phyloP scores from a whole-genome alignment of 108 stramenopile genomes.

The Mediolabrus comicus region DNA sequence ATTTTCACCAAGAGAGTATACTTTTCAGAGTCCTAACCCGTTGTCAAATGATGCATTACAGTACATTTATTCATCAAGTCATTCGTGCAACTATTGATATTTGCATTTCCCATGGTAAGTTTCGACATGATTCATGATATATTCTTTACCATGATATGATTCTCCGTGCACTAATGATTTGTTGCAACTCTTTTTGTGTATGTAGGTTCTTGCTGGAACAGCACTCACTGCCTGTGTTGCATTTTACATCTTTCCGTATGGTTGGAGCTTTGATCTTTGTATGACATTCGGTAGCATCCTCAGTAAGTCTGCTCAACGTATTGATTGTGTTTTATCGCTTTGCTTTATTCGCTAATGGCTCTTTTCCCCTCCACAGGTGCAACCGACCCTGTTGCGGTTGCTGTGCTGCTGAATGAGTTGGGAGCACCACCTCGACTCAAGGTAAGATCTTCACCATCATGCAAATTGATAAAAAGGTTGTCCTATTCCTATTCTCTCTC shows the following conservation, averaged over 20 bases:
- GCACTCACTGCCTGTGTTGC: conserved; percentile 56
- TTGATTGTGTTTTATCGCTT: no score
- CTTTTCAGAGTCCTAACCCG: no score
- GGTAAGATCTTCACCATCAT: not conserved
- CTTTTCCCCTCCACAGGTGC: no score
- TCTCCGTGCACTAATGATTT: not conserved
- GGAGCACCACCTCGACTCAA: conserved; percentile 80
- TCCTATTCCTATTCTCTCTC: no score
- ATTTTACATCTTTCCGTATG: conserved; percentile 63
- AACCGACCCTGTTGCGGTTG: conserved; percentile 45
- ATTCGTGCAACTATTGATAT: conserved; percentile 63
- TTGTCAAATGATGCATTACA: conserved; percentile 58
- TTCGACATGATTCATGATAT: not conserved
- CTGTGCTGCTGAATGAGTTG: conserved; percentile 36
- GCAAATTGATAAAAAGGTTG: not conserved
- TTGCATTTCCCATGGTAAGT: conserved; percentile 80
- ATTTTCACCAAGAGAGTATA: no score
- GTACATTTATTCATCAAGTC: conserved; percentile 60
- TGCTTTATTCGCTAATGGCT: no score
- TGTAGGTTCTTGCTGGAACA: conserved; percentile 76
- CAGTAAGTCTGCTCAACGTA: no score
- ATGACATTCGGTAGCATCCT: conserved; percentile 88
- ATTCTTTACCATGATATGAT: not conserved
- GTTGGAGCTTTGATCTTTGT: conserved; percentile 57
- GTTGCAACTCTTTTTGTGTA: conserved; percentile 75